Percentiles rank a stretch among this genome's conserved stretches.
phyloP scores from a whole-genome alignment of 1,139 yeast genomes.

The Scheffersomyces insectosa region DNA sequence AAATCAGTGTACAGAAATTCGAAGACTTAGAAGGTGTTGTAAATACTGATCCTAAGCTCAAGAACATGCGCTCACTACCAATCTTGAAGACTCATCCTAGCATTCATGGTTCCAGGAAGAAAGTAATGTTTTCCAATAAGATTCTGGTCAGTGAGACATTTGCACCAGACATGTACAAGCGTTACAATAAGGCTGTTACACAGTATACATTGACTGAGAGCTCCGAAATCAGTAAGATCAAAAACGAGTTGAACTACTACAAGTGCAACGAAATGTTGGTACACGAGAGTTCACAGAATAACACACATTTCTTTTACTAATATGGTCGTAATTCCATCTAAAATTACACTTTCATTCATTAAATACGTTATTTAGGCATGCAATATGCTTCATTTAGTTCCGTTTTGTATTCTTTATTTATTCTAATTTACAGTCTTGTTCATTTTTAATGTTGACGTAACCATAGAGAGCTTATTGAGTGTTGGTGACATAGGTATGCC shows the following conservation, averaged over 20 bases:
- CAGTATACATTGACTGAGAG: constrained; percentile 52
- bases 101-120: constrained; percentile 12
- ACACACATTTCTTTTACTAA: constrained; percentile 54
- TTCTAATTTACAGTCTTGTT: no score
- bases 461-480: no score
- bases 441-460: no score
- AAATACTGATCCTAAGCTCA: constrained; percentile 1
- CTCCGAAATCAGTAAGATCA: constrained; percentile 44
- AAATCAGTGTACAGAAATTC: constrained; percentile 34
- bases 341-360: no score
- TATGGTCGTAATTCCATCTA: not conserved
- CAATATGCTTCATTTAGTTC: no score
- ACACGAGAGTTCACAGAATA: constrained; percentile 50
- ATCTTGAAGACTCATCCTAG: constrained; percentile 7
- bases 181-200: constrained; percentile 54
- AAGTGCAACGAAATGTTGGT: constrained; percentile 59
- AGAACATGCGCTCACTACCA: not conserved
- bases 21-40: constrained; percentile 19
- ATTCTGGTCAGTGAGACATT: constrained; percentile 49
- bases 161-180: constrained; percentile 48
- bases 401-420: no score
- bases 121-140: constrained; percentile 46
- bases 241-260: constrained; percentile 51
- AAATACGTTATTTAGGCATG: no score
- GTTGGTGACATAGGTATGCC: no score